Base-by-base conservation (phyloP, 257 asterid species). In the Solanum medicagineum region DNA sequence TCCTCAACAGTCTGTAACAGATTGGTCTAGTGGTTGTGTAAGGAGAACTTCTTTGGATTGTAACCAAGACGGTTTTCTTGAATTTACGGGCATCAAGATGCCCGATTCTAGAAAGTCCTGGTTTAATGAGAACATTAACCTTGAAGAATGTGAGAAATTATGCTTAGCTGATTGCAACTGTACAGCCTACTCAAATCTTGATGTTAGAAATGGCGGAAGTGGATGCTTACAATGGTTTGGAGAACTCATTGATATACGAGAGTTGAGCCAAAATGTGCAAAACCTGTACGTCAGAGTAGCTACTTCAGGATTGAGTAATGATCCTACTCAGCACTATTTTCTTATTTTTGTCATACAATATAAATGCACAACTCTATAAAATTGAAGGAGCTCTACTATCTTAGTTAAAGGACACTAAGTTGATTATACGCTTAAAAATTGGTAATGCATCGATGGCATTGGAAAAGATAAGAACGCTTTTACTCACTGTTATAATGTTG, bases 191-290 rank as follows among this genome's bases (percentile, higher is more conserved):
- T 70, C 85, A 16, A 81, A 86, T 86, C 49, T 83, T n/a, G 51
- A 88, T 80, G 70, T 84, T 7, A 73, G 68, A 49, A 81, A 45
- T 15, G 83, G 85, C 4, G 88, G 85, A 57, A 83, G 81, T 55
- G 91, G 92, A 57, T 90, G 91, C 77, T 80, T 90, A 79, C 55
- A 29, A 22, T 88, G 92, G 92, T 83, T 80, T 2, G 84, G 69
- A 24, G 90, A 88, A 36, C 86, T 88, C 66, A 47, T 66, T 15
- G 84, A 86, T 81, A 29, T 86, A 14, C 40, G 70, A 57, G 79
- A 44, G 17, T 26, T 57, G 8, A 49, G 20, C 22, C 20, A 44
- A 57, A 15, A 36, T 42, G 63, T 54, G 53, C 87, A 80, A 47
- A 40, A 62, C 71, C 84, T 85, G 70, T 85, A 13, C 22, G 63